A percentile compares a stretch with the other conserved stretches of the same genome.
Evolutionary conservation across 2,329 filamentous ascomycete genomes (phyloP).

Genomic region (Parastagonospora avenae): DNA sequence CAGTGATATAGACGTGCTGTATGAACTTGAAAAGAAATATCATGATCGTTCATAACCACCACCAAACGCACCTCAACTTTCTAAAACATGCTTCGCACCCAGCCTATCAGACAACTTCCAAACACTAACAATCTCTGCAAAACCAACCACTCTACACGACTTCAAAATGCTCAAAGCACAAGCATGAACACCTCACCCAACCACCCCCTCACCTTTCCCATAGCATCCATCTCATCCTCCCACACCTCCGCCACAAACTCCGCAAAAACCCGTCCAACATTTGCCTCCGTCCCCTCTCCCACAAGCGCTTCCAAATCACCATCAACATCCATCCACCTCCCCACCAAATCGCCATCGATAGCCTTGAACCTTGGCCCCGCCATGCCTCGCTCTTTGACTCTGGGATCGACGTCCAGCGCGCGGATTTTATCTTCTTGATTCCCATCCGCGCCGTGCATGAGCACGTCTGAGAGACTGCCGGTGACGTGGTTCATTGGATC

Average conservation of each 20-base stretch:
- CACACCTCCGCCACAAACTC: conserved; percentile 29
- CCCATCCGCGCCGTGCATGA: conserved; percentile 30
- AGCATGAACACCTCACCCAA: conserved; percentile 29
- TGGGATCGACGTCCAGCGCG: conserved; percentile 34
- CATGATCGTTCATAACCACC: no score
- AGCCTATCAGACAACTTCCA: background rate
- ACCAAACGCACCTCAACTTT: no score
- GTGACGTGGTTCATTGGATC: conserved; percentile 18
- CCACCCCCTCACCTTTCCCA: conserved; percentile 19
- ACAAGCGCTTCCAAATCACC: conserved; percentile 23
- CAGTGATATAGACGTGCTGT: no score
- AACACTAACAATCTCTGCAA: background rate
- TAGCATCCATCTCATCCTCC: conserved; percentile 17
- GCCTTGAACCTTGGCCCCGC: conserved; percentile 36
- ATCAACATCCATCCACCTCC: conserved; percentile 33
- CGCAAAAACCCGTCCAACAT: conserved; percentile 25
- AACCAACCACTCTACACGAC: background rate
- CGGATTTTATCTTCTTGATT: conserved; percentile 22
- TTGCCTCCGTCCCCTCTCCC: conserved; percentile 17
- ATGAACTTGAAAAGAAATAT: no score
- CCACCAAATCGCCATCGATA: conserved; percentile 51
- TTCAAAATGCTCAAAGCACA: conserved; percentile 17
- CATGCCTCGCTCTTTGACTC: conserved; percentile 15
- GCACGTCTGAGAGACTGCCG: conserved; percentile 25
- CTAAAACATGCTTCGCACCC: no score